Base-by-base conservation (phyloP, 208 protist genomes). In the Wallacemonas sp. region DNA sequence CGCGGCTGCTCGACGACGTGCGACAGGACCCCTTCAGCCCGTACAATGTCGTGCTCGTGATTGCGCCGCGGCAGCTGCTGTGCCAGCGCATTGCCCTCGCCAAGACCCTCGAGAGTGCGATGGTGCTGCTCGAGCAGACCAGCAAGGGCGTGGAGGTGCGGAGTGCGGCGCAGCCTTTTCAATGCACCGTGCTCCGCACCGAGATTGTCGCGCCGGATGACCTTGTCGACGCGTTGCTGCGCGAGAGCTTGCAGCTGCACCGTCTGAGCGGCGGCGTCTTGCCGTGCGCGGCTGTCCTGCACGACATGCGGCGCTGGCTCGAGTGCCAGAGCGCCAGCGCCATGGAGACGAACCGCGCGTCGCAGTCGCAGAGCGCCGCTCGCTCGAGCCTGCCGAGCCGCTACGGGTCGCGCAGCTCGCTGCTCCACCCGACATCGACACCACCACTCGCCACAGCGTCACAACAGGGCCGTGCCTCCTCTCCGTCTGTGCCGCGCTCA, bases 11-110 rank as follows among this genome's bases (percentile, higher is more conserved):
- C 18, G 28, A 49, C 18, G 28, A 45, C 2, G 49, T 89, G 41
- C 11, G n/a, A 16, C 50, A 68, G 49, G 82, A 72, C 55, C 79
- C 77, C 22, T 87, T 85, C 46, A 85, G 81, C 49, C 71, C 82
- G 12, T 86, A 90, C 45, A 92, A 84, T 63, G 67, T 74, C 45
- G 36, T 94, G 2, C 73, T 94, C 14, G 57, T 92, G 26, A 72
- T 94, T 44, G 78, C 74, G 25, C 88, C 88, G 23, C 85, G 84
- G 0, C 50, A 55, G 41, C 75, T 86, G 67, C 73, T 85, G 33
- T 94, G 84, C 52, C 72, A 66, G 7, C 78, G 80, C 10, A 32
- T 92, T 22, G 14, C 57, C 7, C 71, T 92, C 26, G 33, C 67
- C 50, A 94, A 94, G 71, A 80, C 74, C 28, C 78, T 94, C 57